These are phyloP conservation scores for Ascochyta clinopodiicola DNA, from an alignment of 2,329 filamentous ascomycete genomes.

Conservation along the genomic window DNA sequence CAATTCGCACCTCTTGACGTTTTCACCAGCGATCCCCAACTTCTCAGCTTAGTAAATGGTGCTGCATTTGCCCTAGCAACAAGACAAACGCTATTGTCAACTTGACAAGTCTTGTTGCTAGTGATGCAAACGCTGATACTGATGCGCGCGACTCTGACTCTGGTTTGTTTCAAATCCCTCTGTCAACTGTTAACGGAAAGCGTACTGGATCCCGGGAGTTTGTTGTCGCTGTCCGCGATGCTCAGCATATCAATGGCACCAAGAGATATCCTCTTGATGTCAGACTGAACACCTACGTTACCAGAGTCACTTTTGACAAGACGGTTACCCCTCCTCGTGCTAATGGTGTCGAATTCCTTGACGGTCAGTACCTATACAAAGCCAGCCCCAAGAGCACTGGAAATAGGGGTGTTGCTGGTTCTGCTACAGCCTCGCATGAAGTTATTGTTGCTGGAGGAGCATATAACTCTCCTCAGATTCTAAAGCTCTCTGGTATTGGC, in stretches of 20 bases:
- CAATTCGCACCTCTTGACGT: constrained; percentile 59
- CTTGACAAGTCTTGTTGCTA: constrained; percentile 48
- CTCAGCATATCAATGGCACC: constrained; percentile 57
- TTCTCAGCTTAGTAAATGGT: constrained; percentile 60
- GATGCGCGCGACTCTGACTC: constrained; percentile 54
- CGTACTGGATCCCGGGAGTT: constrained; percentile 65
- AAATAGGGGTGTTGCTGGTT: constrained; percentile 47
- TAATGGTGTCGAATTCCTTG: constrained; percentile 53
- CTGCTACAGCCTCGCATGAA: constrained; percentile 38
- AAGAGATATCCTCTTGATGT: constrained; percentile 65
- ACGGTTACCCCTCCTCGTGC: constrained; percentile 63
- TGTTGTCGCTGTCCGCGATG: constrained; percentile 59
- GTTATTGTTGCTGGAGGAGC: constrained; percentile 55
- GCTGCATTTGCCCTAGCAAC: constrained; percentile 61
- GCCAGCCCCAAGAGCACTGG: constrained; percentile 47
- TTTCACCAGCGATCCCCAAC: constrained; percentile 59
- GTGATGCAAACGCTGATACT: constrained; percentile 61
- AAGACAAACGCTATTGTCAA: constrained; percentile 43
- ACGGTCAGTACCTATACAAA: constrained; percentile 52
- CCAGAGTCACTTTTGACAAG: constrained; percentile 70
- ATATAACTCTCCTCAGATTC: constrained; percentile 69
- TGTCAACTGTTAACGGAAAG: constrained; percentile 56
- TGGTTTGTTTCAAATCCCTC: constrained; percentile 65
- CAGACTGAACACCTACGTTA: constrained; percentile 67
- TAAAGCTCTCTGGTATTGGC: constrained; percentile 68